Conservation (phyloP, 2,329 filamentous ascomycete species). For the Clonostachys rhizophaga region DNA sequence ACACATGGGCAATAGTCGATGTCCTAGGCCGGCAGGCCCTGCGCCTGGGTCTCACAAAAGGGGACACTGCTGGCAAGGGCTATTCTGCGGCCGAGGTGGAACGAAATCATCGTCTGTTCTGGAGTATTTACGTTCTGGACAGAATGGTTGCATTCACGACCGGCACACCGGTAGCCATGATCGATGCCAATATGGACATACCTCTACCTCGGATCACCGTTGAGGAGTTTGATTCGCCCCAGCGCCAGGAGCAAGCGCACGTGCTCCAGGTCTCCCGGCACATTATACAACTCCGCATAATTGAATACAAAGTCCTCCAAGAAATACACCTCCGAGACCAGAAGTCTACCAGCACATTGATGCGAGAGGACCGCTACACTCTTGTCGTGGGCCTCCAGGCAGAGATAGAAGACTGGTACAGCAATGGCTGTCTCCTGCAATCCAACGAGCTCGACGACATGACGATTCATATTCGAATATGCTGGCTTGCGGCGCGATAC, state of each 20-base stretch:
- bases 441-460: slow-evolving; percentile 35
- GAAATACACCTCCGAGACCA: slow-evolving; percentile 25
- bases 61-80: slow-evolving; percentile 8
- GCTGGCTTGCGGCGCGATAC: slow-evolving; percentile 36
- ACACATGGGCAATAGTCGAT: slow-evolving; percentile 31
- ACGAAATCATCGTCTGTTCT: slow-evolving; percentile 32
- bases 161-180: slow-evolving; percentile 31
- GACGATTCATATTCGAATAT: slow-evolving; percentile 36
- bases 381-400: slow-evolving; percentile 25
- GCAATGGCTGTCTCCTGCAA: slow-evolving; percentile 35
- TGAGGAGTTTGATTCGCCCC: slow-evolving; percentile 35
- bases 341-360: slow-evolving; percentile 18
- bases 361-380: slow-evolving; percentile 21
- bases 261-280: slow-evolving; percentile 38
- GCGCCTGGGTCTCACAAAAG: slow-evolving; percentile 27
- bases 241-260: slow-evolving; percentile 27
- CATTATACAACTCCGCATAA: slow-evolving; percentile 35
- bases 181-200: slow-evolving; percentile 30
- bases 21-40: slow-evolving; percentile 32
- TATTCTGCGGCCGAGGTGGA: slow-evolving; percentile 17
- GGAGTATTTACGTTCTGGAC: slow-evolving; percentile 38
- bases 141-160: slow-evolving; percentile 36
- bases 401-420: slow-evolving; percentile 42
- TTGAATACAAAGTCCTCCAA: slow-evolving; percentile 30
- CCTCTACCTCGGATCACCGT: slow-evolving; percentile 36